Conservation (phyloP, 345 rosid genomes). For the Salix brachista region DNA sequence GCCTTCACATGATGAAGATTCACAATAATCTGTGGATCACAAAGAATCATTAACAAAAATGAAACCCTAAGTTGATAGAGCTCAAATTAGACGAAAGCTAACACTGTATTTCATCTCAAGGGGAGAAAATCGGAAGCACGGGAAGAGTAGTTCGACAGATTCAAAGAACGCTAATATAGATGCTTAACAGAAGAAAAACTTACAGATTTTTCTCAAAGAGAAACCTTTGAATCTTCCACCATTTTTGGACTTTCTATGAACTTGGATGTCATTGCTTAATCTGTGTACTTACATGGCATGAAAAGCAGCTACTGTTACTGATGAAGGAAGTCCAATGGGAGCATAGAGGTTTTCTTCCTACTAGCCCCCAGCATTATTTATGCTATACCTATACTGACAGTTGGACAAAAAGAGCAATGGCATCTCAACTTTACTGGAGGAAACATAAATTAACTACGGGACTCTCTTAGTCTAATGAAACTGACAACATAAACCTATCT, state of each 20-base stretch:
- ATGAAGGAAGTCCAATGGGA: slow-evolving; percentile 15
- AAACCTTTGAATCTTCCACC: not conserved
- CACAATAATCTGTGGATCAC: not conserved
- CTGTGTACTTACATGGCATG: slow-evolving; percentile 31
- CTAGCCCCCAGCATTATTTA: slow-evolving; percentile 24
- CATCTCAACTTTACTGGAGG: slow-evolving; percentile 22
- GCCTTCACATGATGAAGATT: not conserved
- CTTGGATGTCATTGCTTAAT: slow-evolving; percentile 38
- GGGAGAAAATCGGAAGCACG: no score
- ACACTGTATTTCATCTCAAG: no score
- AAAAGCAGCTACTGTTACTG: slow-evolving; percentile 5
- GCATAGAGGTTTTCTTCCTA: slow-evolving; percentile 18
- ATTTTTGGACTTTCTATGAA: not conserved
- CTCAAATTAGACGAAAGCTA: no score
- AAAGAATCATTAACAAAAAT: not conserved
- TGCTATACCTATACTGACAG: slow-evolving; percentile 27
- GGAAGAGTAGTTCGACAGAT: no score
- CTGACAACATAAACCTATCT: slow-evolving; percentile 40
- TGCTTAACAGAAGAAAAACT: not conserved
- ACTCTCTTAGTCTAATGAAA: slow-evolving; percentile 20
- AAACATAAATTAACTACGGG: slow-evolving; percentile 20
- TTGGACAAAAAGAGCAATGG: slow-evolving; percentile 32
- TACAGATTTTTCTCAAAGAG: not conserved
- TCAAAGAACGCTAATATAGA: no score
- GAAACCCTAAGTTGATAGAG: not conserved